Percentiles rank a stretch among this genome's conserved stretches.
phyloP scores from a whole-genome alignment of 164 flowering plant genomes.

The grape (Vitis vinifera) region DNA sequence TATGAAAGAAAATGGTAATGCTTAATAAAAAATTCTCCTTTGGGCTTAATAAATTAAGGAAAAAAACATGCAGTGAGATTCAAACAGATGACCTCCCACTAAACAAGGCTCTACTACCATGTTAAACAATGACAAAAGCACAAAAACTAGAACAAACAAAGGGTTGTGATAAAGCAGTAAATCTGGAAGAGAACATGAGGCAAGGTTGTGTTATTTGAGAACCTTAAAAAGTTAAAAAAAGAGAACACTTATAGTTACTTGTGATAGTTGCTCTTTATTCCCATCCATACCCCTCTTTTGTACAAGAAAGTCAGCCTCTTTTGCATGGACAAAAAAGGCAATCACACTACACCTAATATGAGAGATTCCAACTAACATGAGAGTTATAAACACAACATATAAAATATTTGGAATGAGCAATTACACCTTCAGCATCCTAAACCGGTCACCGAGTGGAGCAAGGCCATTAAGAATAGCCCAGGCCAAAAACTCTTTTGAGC shows the following conservation, averaged over 20 bases:
- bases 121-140: no score
- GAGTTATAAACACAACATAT: neutral
- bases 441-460: slow-evolving; percentile 87
- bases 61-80: no score
- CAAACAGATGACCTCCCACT: no score
- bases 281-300: slow-evolving; percentile 74
- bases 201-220: neutral
- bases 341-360: slow-evolving; percentile 11
- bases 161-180: no score
- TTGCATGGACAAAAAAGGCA: slow-evolving; percentile 44
- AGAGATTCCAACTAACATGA: neutral
- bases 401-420: neutral
- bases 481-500: slow-evolving; percentile 57
- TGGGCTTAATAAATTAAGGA: no score
- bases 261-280: slow-evolving; percentile 84
- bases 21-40: no score
- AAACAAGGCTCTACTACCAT: no score
- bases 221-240: neutral
- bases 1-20: no score
- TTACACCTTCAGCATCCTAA: slow-evolving; percentile 74
- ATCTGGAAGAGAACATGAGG: no score
- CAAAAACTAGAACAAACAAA: no score
- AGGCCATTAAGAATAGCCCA: slow-evolving; percentile 71
- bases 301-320: slow-evolving; percentile 77
- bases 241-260: slow-evolving; percentile 38